A percentile compares a stretch with the other conserved stretches of the same genome.
phyloP scores from a whole-genome alignment of 192 early-diverging fungal species.

The Entomortierella chlamydospora region DNA sequence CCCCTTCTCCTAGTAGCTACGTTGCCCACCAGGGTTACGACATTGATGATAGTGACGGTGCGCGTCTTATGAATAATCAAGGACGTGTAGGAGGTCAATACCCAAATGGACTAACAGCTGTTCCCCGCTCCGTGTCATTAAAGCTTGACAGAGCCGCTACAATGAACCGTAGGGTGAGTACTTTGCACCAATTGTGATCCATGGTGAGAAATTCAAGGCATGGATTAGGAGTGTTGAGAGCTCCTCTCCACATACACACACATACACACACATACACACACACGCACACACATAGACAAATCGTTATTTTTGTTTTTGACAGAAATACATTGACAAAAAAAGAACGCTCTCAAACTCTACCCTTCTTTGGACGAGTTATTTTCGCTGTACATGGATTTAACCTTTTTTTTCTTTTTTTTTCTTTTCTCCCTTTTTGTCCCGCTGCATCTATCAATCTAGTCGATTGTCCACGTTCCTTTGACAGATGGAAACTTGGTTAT shows the following conservation, averaged over 20 bases:
- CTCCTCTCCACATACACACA: too few species aligned
- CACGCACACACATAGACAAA: too few species aligned
- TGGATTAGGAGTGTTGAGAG: too few species aligned
- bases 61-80: slow-evolving; percentile 43
- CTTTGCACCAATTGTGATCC: background rate
- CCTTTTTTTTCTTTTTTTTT: too few species aligned
- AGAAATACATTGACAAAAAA: too few species aligned
- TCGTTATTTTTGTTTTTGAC: slow-evolving; percentile 9
- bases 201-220: too few species aligned
- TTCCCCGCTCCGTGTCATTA: slow-evolving; percentile 23
- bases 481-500: slow-evolving; percentile 78
- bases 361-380: too few species aligned
- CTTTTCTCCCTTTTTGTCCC: too few species aligned
- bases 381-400: too few species aligned
- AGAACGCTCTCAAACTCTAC: too few species aligned
- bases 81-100: slow-evolving; percentile 36
- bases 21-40: slow-evolving; percentile 35
- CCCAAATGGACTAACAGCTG: slow-evolving; percentile 9
- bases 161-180: slow-evolving; percentile 50
- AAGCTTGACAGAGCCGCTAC: slow-evolving; percentile 49
- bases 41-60: slow-evolving; percentile 40
- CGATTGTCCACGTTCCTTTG: slow-evolving; percentile 60
- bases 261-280: too few species aligned
- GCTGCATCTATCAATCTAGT: slow-evolving; percentile 18
- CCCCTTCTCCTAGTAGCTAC: slow-evolving; percentile 6